Evolutionary conservation across 2,329 filamentous ascomycete species (phyloP).

Genomic region (Graphiopsis chlorocephala): DNA sequence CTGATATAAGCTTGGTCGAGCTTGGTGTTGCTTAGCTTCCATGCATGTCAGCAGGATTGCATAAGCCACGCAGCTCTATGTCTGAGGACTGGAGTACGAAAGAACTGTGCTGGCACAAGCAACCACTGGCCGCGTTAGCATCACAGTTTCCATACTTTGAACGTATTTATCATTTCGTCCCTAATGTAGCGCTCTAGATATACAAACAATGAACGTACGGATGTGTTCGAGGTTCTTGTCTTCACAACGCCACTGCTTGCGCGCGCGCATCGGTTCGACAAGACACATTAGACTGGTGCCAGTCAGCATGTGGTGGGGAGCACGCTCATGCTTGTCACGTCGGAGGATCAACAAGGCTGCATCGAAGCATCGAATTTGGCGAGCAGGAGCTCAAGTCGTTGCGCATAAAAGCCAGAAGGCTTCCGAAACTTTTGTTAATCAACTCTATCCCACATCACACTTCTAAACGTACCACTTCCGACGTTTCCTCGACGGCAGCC

Average conservation of each 20-base stretch:
- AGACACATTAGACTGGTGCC: background rate
- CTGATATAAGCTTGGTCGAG: constrained; percentile 4
- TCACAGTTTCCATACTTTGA: accelerated
- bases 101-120: background rate
- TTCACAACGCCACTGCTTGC: background rate
- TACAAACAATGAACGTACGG: background rate
- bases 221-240: background rate
- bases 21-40: background rate
- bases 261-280: background rate
- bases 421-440: background rate
- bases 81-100: background rate
- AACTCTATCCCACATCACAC: background rate
- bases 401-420: background rate
- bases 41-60: background rate
- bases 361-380: background rate
- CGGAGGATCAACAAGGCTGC: background rate
- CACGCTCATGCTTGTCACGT: background rate
- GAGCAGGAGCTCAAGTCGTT: background rate
- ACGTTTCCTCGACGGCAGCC: background rate
- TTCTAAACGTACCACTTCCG: background rate
- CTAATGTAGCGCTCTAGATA: background rate
- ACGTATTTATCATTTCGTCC: background rate
- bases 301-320: background rate
- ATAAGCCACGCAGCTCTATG: background rate
- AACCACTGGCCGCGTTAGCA: background rate